Conservation (phyloP, 495 filamentous ascomycete genomes). For the Wilcoxina mikolae region DNA sequence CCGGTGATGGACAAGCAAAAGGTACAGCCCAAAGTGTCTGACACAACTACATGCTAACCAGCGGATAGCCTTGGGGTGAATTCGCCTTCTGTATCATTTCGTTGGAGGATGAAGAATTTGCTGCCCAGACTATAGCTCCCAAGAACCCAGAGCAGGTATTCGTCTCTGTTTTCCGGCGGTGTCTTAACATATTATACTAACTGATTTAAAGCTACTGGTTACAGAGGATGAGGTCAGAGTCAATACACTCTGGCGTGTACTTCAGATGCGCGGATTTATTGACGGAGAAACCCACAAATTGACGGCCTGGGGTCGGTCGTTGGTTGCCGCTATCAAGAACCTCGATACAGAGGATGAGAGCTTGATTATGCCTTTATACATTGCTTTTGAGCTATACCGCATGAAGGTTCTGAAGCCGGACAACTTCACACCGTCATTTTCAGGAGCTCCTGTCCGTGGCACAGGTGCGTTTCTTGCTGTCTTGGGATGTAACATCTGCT, state of each 20-base stretch:
- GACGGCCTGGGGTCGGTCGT: slow-evolving; percentile 67
- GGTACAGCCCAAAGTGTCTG: background rate
- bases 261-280: slow-evolving; percentile 76
- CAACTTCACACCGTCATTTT: slow-evolving; percentile 39
- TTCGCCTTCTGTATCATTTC: slow-evolving; percentile 43
- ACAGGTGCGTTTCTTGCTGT: slow-evolving; percentile 40
- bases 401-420: slow-evolving; percentile 58
- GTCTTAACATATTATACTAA: slow-evolving; percentile 16
- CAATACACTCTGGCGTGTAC: slow-evolving; percentile 71
- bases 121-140: slow-evolving; percentile 43
- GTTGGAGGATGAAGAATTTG: slow-evolving; percentile 50
- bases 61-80: slow-evolving; percentile 37
- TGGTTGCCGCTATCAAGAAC: slow-evolving; percentile 50
- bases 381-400: slow-evolving; percentile 67
- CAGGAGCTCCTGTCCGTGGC: slow-evolving; percentile 45
- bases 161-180: background rate
- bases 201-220: slow-evolving; percentile 33
- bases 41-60: background rate
- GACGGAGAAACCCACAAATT: slow-evolving; percentile 59
- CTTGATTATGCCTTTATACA: slow-evolving; percentile 50
- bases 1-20: slow-evolving; percentile 32
- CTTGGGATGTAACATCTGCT: background rate
- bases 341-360: slow-evolving; percentile 41
- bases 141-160: slow-evolving; percentile 32
- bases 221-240: slow-evolving; percentile 57